phyloP scores from a whole-genome alignment of 768 basidiomycete species.

The Psilocybe subaeruginosa region DNA sequence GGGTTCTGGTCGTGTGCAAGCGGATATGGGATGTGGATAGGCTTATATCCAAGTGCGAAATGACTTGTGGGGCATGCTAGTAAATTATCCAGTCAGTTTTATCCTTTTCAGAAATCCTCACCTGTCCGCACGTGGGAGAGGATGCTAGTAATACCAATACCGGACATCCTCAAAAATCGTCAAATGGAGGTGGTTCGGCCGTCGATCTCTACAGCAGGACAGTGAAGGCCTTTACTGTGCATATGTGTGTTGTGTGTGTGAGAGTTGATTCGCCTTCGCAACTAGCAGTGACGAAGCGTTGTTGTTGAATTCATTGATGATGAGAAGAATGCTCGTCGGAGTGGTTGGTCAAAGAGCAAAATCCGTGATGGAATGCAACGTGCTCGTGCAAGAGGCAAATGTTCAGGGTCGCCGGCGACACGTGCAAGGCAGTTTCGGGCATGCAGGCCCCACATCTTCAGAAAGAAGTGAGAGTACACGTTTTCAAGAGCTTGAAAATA shows the following conservation, averaged over 20 bases:
- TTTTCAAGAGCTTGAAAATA: background rate
- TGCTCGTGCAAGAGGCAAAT: constrained; percentile 17
- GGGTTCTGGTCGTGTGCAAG: background rate
- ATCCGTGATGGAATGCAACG: constrained; percentile 22
- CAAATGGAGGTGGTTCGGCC: constrained; percentile 21
- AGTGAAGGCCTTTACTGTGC: constrained; percentile 11
- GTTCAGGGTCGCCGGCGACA: constrained; percentile 17
- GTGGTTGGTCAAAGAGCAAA: constrained; percentile 17
- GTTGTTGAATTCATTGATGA: constrained; percentile 23
- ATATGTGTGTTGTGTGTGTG: constrained; percentile 11
- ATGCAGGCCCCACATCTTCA: constrained; percentile 1
- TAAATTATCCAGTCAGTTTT: constrained; percentile 10
- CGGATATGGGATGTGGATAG: constrained; percentile 3
- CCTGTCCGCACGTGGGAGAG: constrained; percentile 26
- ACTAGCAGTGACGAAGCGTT: constrained; percentile 15
- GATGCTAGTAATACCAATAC: constrained; percentile 15
- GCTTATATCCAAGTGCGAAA: background rate
- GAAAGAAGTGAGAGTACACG: constrained; percentile 2
- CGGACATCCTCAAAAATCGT: constrained; percentile 19
- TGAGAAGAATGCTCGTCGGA: constrained; percentile 25
- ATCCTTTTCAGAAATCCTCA: constrained; percentile 8
- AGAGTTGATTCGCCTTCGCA: constrained; percentile 18
- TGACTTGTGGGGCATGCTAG: constrained; percentile 1
- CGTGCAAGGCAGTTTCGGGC: constrained; percentile 7
- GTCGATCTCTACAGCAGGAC: constrained; percentile 15